Evolutionary conservation across 1,284 basidiomycete genomes (phyloP), one percentile per base, ranked within the genome.

Genomic region (Coniferiporia weirii): DNA sequence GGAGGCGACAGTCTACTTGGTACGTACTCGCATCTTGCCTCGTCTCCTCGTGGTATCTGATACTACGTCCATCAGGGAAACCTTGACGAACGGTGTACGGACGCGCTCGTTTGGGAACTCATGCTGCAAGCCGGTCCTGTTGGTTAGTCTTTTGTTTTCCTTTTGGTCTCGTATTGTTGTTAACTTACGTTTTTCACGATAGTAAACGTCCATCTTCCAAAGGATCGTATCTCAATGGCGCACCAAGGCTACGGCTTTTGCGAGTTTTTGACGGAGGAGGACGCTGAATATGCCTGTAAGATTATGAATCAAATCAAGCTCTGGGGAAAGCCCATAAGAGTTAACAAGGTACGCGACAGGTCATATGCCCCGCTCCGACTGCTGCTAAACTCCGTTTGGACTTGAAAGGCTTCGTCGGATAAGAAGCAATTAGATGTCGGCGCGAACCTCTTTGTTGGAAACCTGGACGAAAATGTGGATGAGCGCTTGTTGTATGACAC

Each of bases 261-360:
- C 80, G 96, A 99, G 78, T 98, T 98, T 73, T 79, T 95, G 72
- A 95, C 94, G 44, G 95, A 98, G 75, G 92, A 95, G 71, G 97
- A 98, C 75, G 95, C 96, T 66, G 95, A 99, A 76, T 99, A 99
- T 72, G 96, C 95, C 62, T 97, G 94, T 81, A 97, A 97, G 79
- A 98, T 98, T 68, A 96, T 99, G 95, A 98, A 99, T 73, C 96
- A 98, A 78, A 98, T 99, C 72, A 99, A 99, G 75, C 77, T 99
- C 54, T 99, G 92, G 82, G 96, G 97, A 46, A 98, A 98, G 71
- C 96, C 96, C 36, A 97, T 99, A 63, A 82, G 96, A 65, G 95
- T 99, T 66, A 98, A 98, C 81, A 27, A 27, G 27, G 27, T 27
- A 5, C 27, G 27, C 27, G 5, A 27, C 27, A 27, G 27, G 27